Conservation (phyloP, 257 asterid genomes). For the Primulina eburnea region DNA sequence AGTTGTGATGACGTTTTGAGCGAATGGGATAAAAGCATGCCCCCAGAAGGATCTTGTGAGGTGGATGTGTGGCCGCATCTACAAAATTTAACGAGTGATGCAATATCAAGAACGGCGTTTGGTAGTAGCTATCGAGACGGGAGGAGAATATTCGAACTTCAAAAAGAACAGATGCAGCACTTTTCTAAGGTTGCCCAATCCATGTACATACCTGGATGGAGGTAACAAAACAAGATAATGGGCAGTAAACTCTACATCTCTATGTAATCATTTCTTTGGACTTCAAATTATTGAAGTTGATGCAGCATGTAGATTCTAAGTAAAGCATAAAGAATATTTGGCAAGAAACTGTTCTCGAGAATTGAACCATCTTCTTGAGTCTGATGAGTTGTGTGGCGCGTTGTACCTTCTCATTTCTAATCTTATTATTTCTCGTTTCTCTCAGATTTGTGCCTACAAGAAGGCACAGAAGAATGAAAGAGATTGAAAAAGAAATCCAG, state of each 20-base stretch:
- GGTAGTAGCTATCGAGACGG: constrained; percentile 27
- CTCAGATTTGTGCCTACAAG: neutral
- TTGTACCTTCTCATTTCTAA: too few species aligned
- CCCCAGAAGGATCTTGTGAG: neutral
- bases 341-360: neutral
- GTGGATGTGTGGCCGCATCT: constrained; percentile 19
- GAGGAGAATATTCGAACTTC: constrained; percentile 23
- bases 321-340: neutral
- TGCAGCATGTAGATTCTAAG: neutral
- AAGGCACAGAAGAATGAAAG: neutral
- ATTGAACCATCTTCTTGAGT: too few species aligned
- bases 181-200: neutral
- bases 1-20: constrained; percentile 20
- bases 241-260: neutral
- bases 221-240: constrained; percentile 3
- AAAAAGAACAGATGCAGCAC: constrained; percentile 17
- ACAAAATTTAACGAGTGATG: constrained; percentile 10
- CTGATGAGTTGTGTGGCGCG: too few species aligned
- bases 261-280: neutral
- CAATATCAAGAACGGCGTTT: constrained; percentile 17
- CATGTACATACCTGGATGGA: constrained; percentile 17
- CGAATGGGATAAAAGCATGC: constrained; percentile 7
- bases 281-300: neutral
- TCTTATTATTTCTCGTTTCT: too few species aligned
- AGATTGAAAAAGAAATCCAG: neutral